A percentile compares a stretch with the other conserved stretches of the same genome.
phyloP scores from a whole-genome alignment of 2,329 filamentous ascomycete genomes.

The Seiridium cupressi region DNA sequence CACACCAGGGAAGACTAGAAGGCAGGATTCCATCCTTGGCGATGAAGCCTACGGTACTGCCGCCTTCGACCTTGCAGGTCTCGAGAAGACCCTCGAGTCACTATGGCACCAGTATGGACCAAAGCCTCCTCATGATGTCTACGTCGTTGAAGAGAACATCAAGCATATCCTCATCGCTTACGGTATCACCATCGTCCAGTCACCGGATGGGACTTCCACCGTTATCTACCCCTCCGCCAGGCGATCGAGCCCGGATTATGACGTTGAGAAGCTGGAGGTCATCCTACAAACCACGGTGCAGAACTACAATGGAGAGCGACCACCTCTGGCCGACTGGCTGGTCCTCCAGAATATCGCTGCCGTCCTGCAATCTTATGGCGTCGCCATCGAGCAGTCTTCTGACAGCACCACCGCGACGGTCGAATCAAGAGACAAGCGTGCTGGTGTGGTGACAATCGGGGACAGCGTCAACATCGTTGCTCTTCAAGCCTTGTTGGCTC shows the following conservation, averaged over 20 bases:
- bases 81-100: slow-evolving; percentile 16
- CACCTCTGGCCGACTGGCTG: slow-evolving; percentile 18
- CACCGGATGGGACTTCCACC: slow-evolving; percentile 7
- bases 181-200: slow-evolving; percentile 7
- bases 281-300: slow-evolving; percentile 8
- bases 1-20: slow-evolving; percentile 23
- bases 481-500: slow-evolving; percentile 18
- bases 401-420: background rate
- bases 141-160: slow-evolving; percentile 11
- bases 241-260: slow-evolving; percentile 4
- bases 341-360: slow-evolving; percentile 17
- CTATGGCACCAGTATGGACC: slow-evolving; percentile 10
- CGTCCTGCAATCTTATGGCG: slow-evolving; percentile 16
- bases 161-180: slow-evolving; percentile 10
- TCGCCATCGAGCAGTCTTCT: slow-evolving; percentile 11
- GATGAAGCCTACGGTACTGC: slow-evolving; percentile 2
- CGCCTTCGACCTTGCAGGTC: slow-evolving; percentile 17
- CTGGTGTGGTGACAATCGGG: slow-evolving; percentile 17
- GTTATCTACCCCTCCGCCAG: slow-evolving; percentile 10
- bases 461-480: slow-evolving; percentile 16
- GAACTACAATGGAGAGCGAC: slow-evolving; percentile 9
- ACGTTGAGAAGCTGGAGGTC: slow-evolving; percentile 1
- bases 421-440: slow-evolving; percentile 11
- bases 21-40: background rate
- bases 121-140: slow-evolving; percentile 10